Evolutionary conservation across 2,329 filamentous ascomycete genomes (phyloP).

Genomic region (Aspergillus phoenicis): DNA sequence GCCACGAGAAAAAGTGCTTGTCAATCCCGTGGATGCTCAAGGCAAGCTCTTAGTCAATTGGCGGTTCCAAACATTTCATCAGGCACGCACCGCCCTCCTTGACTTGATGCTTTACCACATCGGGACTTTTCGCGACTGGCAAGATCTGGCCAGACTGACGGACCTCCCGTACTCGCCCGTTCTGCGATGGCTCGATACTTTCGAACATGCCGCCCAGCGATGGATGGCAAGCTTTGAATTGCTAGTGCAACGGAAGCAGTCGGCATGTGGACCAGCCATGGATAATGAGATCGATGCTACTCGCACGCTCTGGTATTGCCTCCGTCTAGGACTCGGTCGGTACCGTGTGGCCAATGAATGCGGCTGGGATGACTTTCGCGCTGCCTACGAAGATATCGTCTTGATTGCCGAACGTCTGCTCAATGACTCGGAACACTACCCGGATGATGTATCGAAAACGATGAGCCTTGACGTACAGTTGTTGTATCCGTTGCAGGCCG

Average conservation of each 20-base stretch:
- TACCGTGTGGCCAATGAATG: constrained; percentile 14
- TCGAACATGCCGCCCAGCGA: constrained; percentile 1
- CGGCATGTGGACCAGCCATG: constrained; percentile 13
- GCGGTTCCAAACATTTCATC: constrained; percentile 16
- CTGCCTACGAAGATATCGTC: constrained; percentile 16
- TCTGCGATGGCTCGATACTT: neutral
- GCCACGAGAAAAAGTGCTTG: neutral
- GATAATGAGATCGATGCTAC: constrained; percentile 15
- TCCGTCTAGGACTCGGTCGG: constrained; percentile 9
- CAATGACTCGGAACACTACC: constrained; percentile 8
- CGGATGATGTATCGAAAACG: constrained; percentile 14
- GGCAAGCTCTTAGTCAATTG: constrained; percentile 13
- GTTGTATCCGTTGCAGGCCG: constrained; percentile 23
- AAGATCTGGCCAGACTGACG: neutral
- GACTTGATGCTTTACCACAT: constrained; percentile 18
- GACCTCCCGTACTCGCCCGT: neutral
- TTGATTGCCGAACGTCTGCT: constrained; percentile 9
- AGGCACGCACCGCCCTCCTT: constrained; percentile 17
- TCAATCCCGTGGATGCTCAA: neutral
- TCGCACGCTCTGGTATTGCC: constrained; percentile 15
- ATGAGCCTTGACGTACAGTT: constrained; percentile 21
- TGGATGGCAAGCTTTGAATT: constrained; percentile 18
- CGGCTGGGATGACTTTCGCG: constrained; percentile 18
- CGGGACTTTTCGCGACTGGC: constrained; percentile 2
- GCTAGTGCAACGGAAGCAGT: constrained; percentile 5